Conservation (phyloP, 257 asterid species). For the Solanum tarapatanum region DNA sequence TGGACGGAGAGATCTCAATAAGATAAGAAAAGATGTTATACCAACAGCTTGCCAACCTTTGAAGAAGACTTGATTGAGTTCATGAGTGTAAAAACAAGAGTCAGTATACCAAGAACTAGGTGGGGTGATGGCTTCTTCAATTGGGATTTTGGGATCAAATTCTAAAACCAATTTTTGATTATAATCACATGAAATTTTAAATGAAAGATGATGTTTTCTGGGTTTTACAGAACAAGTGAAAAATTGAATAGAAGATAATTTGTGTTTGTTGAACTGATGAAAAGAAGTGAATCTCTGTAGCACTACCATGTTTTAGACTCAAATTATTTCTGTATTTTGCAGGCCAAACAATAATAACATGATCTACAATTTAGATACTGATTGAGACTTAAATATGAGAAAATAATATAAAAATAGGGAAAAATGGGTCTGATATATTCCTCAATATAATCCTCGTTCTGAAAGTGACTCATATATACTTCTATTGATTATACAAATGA, state of each 20-base stretch:
- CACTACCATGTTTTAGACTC: neutral
- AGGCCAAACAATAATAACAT: neutral
- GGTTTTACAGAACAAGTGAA: neutral
- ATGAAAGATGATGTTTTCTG: neutral
- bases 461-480: no score
- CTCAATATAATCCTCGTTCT: no score
- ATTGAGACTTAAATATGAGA: neutral
- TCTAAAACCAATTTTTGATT: constrained; percentile 21
- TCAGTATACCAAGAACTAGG: constrained; percentile 82
- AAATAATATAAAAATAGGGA: neutral
- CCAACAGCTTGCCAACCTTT: constrained; percentile 69
- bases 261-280: neutral
- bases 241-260: neutral
- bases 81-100: constrained; percentile 46
- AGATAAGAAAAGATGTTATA: neutral
- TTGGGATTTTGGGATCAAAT: constrained; percentile 59
- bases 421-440: no score
- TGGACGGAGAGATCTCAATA: accelerated
- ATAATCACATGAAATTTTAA: neutral
- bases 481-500: no score
- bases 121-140: constrained; percentile 64
- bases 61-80: constrained; percentile 52
- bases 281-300: neutral
- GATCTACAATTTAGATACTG: neutral
- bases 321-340: neutral